Evolutionary conservation across 305 asterid species (phyloP).

Genomic region (Salvia sclarea): DNA sequence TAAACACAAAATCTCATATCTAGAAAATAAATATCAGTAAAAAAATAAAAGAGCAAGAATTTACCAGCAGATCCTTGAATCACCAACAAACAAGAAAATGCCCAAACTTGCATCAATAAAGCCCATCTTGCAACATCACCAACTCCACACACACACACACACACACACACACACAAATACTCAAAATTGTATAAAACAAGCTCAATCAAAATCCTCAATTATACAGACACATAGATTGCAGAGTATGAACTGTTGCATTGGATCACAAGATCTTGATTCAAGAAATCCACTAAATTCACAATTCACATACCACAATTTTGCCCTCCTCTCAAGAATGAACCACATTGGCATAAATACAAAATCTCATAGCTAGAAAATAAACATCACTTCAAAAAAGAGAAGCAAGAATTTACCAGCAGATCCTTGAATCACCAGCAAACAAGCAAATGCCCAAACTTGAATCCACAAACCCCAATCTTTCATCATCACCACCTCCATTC

Average conservation of each 20-base stretch:
- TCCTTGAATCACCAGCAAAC: constrained; percentile 56
- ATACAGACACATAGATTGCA: no score
- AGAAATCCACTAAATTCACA: constrained; percentile 25
- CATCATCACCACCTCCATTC: constrained; percentile 62
- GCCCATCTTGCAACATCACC: constrained; percentile 50
- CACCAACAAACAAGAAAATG: constrained; percentile 51
- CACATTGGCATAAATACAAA: no score
- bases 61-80: constrained; percentile 77
- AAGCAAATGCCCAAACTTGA: constrained; percentile 51
- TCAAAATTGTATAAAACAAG: constrained; percentile 8
- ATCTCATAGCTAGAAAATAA: neutral
- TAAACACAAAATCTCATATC: neutral
- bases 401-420: constrained; percentile 56
- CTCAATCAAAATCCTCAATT: no score
- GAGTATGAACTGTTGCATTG: no score
- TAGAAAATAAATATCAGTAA: neutral
- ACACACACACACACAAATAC: neutral
- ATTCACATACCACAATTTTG: constrained; percentile 26
- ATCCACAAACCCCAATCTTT: constrained; percentile 49
- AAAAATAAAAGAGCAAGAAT: constrained; percentile 17
- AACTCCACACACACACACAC: constrained; percentile 48
- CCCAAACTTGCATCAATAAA: constrained; percentile 48
- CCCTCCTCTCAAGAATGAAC: constrained; percentile 1
- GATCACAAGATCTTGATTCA: no score
- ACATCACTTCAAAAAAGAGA: constrained; percentile 3